Evolutionary conservation across 2,329 filamentous ascomycete species (phyloP).

Genomic region (Aspergillus costaricaensis): DNA sequence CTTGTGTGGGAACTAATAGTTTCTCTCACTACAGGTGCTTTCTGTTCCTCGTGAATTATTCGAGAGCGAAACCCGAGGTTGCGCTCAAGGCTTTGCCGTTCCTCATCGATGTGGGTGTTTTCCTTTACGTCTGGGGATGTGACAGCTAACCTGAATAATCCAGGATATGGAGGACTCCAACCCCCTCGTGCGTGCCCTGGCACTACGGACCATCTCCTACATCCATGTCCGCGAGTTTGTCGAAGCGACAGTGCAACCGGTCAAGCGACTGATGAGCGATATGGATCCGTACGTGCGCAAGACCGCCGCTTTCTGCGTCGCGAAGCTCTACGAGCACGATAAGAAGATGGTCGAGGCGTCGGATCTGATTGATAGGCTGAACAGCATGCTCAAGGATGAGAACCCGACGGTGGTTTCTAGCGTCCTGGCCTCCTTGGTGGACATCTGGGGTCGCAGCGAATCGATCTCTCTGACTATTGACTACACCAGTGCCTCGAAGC

Average conservation of each 20-base stretch:
- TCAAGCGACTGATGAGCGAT: conserved; percentile 82
- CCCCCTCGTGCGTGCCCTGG: conserved; percentile 86
- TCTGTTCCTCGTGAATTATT: conserved; percentile 95
- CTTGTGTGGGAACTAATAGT: conserved; percentile 3
- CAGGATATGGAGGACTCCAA: conserved; percentile 93
- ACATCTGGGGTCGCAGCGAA: conserved; percentile 98
- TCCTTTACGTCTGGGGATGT: background rate
- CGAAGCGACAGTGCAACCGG: conserved; percentile 79
- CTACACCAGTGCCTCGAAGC: conserved; percentile 95
- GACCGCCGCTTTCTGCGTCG: conserved; percentile 92
- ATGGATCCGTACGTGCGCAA: conserved; percentile 95
- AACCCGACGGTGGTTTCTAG: conserved; percentile 97
- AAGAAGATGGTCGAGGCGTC: conserved; percentile 84
- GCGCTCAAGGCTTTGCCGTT: conserved; percentile 90
- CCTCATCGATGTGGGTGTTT: conserved; percentile 67
- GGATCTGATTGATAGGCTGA: conserved; percentile 88
- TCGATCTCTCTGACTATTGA: conserved; percentile 98
- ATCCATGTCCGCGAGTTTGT: conserved; percentile 96
- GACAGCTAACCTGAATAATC: conserved; percentile 13
- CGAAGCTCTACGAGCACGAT: conserved; percentile 97
- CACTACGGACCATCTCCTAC: conserved; percentile 94
- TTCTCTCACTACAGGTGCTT: conserved; percentile 73
- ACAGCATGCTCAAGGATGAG: conserved; percentile 86
- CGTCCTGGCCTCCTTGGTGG: conserved; percentile 85
- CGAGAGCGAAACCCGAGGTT: conserved; percentile 88